Percentiles rank a stretch among this genome's conserved stretches.
Conservation (phyloP, 2,329 filamentous ascomycete species). For the Metarhizium brunneum region DNA sequence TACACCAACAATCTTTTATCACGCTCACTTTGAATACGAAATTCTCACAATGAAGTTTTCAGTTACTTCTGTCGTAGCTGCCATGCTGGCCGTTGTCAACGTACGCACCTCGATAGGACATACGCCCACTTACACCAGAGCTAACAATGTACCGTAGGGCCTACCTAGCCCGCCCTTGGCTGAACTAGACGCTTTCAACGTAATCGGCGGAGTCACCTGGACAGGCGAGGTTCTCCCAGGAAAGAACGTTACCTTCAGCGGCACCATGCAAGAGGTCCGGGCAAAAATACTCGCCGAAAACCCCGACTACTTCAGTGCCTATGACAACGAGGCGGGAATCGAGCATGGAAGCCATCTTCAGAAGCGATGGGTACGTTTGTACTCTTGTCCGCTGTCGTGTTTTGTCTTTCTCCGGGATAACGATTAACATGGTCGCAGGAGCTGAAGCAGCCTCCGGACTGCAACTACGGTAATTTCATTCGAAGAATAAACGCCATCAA, state of each 20-base stretch:
- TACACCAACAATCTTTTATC: too few species aligned
- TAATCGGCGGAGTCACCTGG: not conserved
- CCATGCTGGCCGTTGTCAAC: not conserved
- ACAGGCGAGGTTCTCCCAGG: slow-evolving; percentile 1
- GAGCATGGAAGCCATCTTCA: not conserved
- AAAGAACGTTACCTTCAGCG: not conserved
- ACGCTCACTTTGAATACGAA: too few species aligned
- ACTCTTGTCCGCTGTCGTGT: not conserved
- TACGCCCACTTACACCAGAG: not conserved
- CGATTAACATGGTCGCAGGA: not conserved
- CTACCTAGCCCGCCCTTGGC: not conserved
- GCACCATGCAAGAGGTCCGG: not conserved
- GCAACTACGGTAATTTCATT: not conserved
- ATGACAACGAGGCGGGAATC: not conserved
- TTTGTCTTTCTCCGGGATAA: not conserved
- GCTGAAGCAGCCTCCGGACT: not conserved
- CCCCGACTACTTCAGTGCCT: not conserved
- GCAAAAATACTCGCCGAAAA: not conserved
- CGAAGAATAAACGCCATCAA: not conserved
- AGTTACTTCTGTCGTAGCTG: not conserved
- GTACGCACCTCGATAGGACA: not conserved
- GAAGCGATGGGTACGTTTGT: not conserved
- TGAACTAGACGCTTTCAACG: not conserved
- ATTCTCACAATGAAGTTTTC: not conserved
- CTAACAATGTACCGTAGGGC: not conserved